Base-by-base conservation (phyloP, 805 yeast species). In the Wickerhamomyces bovis region DNA sequence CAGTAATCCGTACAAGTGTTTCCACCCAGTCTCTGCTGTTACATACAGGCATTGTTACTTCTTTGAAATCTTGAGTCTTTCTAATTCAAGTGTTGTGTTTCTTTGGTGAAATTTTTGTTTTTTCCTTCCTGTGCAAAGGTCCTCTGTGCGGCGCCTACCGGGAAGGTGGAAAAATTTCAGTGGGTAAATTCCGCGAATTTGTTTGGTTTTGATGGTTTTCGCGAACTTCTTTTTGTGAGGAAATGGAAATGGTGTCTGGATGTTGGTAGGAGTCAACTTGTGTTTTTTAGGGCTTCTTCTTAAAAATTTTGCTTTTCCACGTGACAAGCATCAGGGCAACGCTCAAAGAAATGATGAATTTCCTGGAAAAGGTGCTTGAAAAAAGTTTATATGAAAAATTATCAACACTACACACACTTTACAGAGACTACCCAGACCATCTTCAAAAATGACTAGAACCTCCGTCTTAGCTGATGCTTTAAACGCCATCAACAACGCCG, bases 401-500 rank as follows among this genome's bases (percentile, higher is more conserved):
- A 33, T 16, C 20, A 33, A 33, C 36, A 33, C 20, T n/a, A 19
- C n/a, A 11, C 12, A 9, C 16, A n/a, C 21, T 33, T 35, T 22
- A 31, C 10, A 11, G 16, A 10, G 16, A 6, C 10, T 13, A 11
- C 6, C 3, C 4, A 20, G 23, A 12, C 21, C 43, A 38, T 28
- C 21, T 6, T 39, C 19, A 42, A 79, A 69, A 71, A 89, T 90
- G 97, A 88, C 97, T 74, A 90, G 97, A 81, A 81, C 97, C 63
- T 90, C 97, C 66, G 97, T 87, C 75, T 86, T 90, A 75, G 97
- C 96, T 71, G 97, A 90, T 80, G 97, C 97, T 71, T 85, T 90
- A 68, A 90, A 90, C 78, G 84, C 96, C 67, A 90, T 90, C 77
- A 89, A 89, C 94, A 90, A 90, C 77, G 97, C 97, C 77, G 97